Evolutionary conservation across 331 rosid species (phyloP).

Genomic region (Malus hybrid): DNA sequence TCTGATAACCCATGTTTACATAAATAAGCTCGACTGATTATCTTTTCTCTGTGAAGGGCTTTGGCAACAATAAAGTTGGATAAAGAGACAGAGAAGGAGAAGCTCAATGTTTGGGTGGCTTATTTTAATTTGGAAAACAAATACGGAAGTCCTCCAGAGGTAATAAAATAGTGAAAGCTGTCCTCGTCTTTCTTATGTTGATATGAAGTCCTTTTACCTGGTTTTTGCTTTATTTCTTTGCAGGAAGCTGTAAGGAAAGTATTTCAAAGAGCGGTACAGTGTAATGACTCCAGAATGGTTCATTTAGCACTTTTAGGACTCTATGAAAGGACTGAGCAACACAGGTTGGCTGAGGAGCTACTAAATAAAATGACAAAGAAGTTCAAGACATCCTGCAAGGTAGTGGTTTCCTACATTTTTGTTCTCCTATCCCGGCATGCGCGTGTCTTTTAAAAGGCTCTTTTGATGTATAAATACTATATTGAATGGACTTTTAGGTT

Average conservation of each 20-base stretch:
- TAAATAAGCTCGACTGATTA: no score
- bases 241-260: conserved; percentile 77
- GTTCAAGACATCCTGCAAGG: conserved; percentile 93
- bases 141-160: conserved; percentile 86
- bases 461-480: neutral
- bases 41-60: no score
- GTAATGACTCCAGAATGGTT: conserved; percentile 66
- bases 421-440: neutral
- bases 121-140: conserved; percentile 83
- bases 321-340: conserved; percentile 77
- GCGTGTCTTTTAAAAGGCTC: neutral
- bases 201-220: conserved; percentile 7
- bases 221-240: conserved; percentile 1
- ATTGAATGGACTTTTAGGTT: conserved; percentile 40
- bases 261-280: conserved; percentile 73
- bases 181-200: neutral
- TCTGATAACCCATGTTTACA: no score
- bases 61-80: no score
- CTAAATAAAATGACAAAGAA: conserved; percentile 69
- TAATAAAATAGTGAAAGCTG: conserved; percentile 10
- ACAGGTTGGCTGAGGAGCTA: conserved; percentile 65
- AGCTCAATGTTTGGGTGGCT: conserved; percentile 87
- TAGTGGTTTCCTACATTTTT: conserved; percentile 15
- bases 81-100: conserved; percentile 15
- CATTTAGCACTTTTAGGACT: conserved; percentile 74